Conservation (phyloP, 441 rosid species). For the Adansonia grandidieri region DNA sequence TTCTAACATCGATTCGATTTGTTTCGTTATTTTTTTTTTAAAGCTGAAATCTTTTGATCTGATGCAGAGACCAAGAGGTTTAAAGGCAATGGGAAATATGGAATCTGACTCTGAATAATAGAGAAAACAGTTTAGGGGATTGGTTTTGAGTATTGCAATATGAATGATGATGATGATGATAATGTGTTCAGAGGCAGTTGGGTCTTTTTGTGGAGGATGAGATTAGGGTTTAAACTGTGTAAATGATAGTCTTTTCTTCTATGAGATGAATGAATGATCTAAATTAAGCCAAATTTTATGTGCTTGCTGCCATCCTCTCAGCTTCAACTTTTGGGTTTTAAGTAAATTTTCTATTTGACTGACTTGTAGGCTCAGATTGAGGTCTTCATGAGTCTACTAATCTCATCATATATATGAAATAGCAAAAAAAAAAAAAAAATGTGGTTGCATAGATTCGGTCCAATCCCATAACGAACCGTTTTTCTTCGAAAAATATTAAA, state of each 20-base stretch:
- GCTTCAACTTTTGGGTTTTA: not conserved
- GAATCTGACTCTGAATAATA: slow-evolving; percentile 61
- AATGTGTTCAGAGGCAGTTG: not conserved
- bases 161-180: not conserved
- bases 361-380: too few species aligned
- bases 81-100: slow-evolving; percentile 69
- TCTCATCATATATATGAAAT: too few species aligned
- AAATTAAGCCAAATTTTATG: not conserved
- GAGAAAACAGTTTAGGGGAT: not conserved
- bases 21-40: not conserved
- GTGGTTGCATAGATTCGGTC: too few species aligned
- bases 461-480: too few species aligned
- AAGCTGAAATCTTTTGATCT: not conserved
- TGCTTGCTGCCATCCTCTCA: not conserved
- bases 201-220: not conserved
- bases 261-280: not conserved
- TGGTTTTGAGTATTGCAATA: not conserved
- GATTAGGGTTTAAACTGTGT: not conserved
- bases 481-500: too few species aligned
- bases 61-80: slow-evolving; percentile 75
- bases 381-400: too few species aligned
- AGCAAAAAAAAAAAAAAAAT: too few species aligned
- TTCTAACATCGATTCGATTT: not conserved
- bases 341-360: not conserved
- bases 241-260: slow-evolving; percentile 7